These are phyloP conservation scores for Trichoderma pleuroti DNA, from an alignment of 2,329 filamentous ascomycete genomes.

Conservation along the genomic window DNA sequence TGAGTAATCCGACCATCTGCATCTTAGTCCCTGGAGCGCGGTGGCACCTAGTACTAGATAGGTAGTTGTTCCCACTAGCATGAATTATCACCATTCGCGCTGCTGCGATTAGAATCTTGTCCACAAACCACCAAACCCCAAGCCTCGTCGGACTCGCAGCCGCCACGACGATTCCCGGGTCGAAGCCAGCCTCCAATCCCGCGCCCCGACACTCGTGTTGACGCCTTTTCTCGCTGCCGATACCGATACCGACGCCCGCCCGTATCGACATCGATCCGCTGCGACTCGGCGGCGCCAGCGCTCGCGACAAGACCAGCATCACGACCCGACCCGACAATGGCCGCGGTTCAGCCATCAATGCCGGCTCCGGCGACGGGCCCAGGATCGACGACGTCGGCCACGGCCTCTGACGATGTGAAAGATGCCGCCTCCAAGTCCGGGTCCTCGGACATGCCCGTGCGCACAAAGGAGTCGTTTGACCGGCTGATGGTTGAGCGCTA, in stretches of 20 bases:
- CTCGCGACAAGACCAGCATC: conserved; percentile 24
- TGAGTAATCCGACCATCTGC: neutral
- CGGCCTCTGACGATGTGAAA: conserved; percentile 28
- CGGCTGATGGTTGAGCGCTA: conserved; percentile 53
- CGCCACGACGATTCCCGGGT: neutral
- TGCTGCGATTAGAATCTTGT: conserved; percentile 27
- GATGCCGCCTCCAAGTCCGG: conserved; percentile 26
- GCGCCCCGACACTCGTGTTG: neutral
- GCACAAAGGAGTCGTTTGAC: conserved; percentile 56
- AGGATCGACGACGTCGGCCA: conserved; percentile 31
- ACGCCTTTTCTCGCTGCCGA: neutral
- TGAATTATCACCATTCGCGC: conserved; percentile 17
- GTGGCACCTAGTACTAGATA: neutral
- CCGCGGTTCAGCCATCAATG: conserved; percentile 39
- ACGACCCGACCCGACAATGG: conserved; percentile 36
- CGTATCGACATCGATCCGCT: conserved; percentile 21
- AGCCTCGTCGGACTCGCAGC: conserved; percentile 15
- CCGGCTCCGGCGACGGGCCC: conserved; percentile 34
- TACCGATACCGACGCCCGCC: neutral
- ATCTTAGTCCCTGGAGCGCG: neutral
- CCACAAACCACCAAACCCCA: conserved; percentile 16
- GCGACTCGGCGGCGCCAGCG: conserved; percentile 35
- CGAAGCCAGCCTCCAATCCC: neutral
- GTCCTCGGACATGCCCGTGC: conserved; percentile 37
- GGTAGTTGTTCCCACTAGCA: conserved; percentile 13